These are phyloP conservation scores for Aspergillus quadricinctus DNA, from an alignment of 2,329 filamentous ascomycete species.

Conservation along the genomic window DNA sequence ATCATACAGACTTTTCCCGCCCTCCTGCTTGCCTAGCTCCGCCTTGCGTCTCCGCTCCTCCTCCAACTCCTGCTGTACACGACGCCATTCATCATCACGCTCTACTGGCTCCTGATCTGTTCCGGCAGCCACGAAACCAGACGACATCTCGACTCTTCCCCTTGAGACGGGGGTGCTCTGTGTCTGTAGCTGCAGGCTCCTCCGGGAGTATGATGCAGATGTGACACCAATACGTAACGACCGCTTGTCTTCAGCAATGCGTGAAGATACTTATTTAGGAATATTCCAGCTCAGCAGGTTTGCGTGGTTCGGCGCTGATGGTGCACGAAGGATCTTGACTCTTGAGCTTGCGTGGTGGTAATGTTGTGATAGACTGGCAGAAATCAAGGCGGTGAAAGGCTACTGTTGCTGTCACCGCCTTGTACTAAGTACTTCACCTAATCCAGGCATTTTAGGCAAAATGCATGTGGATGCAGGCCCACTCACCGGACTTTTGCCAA, in stretches of 20 bases:
- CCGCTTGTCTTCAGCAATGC: neutral
- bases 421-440: neutral
- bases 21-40: constrained; percentile 50
- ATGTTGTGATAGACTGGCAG: neutral
- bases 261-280: neutral
- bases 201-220: neutral
- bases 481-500: neutral
- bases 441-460: constrained; percentile 3
- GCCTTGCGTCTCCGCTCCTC: constrained; percentile 43
- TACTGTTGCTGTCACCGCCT: neutral
- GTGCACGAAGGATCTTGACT: neutral
- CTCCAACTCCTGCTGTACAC: constrained; percentile 43
- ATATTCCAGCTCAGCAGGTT: neutral
- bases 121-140: constrained; percentile 43
- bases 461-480: constrained; percentile 1
- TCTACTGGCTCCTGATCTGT: constrained; percentile 38
- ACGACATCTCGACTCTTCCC: constrained; percentile 34
- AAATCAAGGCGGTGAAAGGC: neutral
- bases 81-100: constrained; percentile 42
- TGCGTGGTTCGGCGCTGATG: neutral
- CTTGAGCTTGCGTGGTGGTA: neutral
- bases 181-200: neutral
- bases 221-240: neutral
- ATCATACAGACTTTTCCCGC: constrained; percentile 47
- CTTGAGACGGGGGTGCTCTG: neutral